Evolutionary conservation across 306 rosid species (phyloP).

Genomic region (Glycine tomentella): DNA sequence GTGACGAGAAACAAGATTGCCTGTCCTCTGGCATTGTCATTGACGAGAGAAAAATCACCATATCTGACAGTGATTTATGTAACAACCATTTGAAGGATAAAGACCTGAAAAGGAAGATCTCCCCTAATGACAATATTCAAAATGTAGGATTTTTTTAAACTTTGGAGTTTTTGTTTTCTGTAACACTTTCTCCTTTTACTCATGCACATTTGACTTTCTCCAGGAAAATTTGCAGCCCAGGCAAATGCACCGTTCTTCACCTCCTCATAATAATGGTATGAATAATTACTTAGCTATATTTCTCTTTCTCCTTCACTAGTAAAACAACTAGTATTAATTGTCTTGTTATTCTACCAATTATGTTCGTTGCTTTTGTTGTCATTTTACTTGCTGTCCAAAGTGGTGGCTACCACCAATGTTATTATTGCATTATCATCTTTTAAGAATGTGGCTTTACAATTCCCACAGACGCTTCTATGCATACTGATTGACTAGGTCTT

Average conservation of each 20-base stretch:
- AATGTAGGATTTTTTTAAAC: conserved; percentile 63
- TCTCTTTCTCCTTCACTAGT: background rate
- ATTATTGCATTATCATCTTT: no score
- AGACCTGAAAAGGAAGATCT: conserved; percentile 66
- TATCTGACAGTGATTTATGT: conserved; percentile 48
- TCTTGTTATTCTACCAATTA: no score
- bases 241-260: conserved; percentile 45
- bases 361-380: no score
- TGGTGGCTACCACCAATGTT: no score
- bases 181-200: conserved; percentile 32
- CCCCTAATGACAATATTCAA: conserved; percentile 56
- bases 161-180: conserved; percentile 35
- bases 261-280: conserved; percentile 60
- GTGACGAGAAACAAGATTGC: conserved; percentile 48
- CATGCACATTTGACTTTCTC: conserved; percentile 41
- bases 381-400: no score
- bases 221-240: conserved; percentile 70
- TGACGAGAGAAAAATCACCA: conserved; percentile 42
- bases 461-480: background rate
- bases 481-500: background rate
- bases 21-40: conserved; percentile 41
- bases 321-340: background rate
- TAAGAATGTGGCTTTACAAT: no score
- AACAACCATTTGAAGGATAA: conserved; percentile 47
- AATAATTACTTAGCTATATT: no score